Evolutionary conservation across 2,329 filamentous ascomycete species (phyloP).

Genomic region (Sporothrix sp.): DNA sequence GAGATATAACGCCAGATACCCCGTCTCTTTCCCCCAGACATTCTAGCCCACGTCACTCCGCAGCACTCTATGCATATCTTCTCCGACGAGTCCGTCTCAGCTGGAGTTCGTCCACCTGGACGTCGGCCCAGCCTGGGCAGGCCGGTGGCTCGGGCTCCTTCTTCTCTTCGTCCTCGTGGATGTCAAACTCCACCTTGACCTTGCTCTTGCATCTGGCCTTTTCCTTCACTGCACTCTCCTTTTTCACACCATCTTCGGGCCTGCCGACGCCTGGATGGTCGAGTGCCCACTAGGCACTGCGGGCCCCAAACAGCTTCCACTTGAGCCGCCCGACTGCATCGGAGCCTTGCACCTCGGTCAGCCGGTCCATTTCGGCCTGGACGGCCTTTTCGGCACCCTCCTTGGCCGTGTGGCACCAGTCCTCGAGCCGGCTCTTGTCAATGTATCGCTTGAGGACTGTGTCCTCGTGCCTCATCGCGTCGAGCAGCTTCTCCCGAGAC

Average conservation of each 20-base stretch:
- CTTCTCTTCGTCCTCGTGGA: no score
- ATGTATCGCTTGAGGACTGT: conserved; percentile 53
- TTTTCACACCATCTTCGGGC: no score
- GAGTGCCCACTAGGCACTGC: neutral
- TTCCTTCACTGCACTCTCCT: neutral
- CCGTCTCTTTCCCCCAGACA: no score
- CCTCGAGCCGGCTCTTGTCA: conserved; percentile 56
- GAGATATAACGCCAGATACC: no score
- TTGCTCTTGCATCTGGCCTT: neutral
- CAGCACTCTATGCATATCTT: no score
- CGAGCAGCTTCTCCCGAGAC: conserved; percentile 55
- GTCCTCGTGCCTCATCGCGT: conserved; percentile 67
- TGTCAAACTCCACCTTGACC: no score
- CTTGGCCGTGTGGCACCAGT: conserved; percentile 43
- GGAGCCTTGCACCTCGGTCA: conserved; percentile 11
- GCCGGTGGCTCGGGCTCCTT: no score
- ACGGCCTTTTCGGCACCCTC: conserved; percentile 24
- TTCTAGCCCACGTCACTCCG: no score
- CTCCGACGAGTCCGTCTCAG: no score
- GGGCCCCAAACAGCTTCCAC: conserved; percentile 11
- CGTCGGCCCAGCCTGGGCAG: no score
- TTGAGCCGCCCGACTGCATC: conserved; percentile 1
- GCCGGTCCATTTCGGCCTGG: conserved; percentile 18
- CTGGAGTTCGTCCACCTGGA: no score
- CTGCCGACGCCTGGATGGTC: neutral